phyloP scores from a whole-genome alignment of 2,329 filamentous ascomycete species.

The Fusarium sp. region DNA sequence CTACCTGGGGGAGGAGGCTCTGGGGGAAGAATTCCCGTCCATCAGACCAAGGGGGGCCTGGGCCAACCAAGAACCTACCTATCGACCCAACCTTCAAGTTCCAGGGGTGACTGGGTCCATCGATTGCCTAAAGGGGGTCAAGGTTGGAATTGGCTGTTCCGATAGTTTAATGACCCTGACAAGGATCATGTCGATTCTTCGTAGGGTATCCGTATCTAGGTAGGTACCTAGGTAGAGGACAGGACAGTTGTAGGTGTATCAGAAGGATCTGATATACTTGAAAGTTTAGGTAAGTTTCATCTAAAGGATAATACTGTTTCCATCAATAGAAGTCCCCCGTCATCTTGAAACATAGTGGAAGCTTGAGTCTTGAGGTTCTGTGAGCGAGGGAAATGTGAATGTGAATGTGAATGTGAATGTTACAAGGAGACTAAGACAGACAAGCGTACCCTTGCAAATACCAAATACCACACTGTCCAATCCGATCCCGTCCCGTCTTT shows the following conservation, averaged over 20 bases:
- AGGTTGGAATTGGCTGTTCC: constrained; percentile 49
- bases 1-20: constrained; percentile 5
- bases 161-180: constrained; percentile 51
- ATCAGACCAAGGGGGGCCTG: not conserved
- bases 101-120: constrained; percentile 27
- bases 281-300: not conserved
- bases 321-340: constrained; percentile 11
- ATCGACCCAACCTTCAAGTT: constrained; percentile 1
- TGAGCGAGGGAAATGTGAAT: not conserved
- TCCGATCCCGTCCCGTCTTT: constrained; percentile 23
- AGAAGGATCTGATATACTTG: not conserved
- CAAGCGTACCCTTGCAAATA: constrained; percentile 14
- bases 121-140: constrained; percentile 47
- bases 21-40: constrained; percentile 6
- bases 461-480: not conserved
- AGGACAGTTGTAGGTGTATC: not conserved
- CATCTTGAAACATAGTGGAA: not conserved
- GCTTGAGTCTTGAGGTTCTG: not conserved
- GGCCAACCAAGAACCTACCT: not conserved
- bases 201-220: not conserved
- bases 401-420: not conserved
- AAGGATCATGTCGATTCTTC: constrained; percentile 33
- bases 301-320: not conserved
- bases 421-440: constrained; percentile 9
- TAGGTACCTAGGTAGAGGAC: too few species aligned